These are phyloP conservation scores for Albophoma yamanashiensis DNA, from an alignment of 2,329 filamentous ascomycete species.

Conservation along the genomic window DNA sequence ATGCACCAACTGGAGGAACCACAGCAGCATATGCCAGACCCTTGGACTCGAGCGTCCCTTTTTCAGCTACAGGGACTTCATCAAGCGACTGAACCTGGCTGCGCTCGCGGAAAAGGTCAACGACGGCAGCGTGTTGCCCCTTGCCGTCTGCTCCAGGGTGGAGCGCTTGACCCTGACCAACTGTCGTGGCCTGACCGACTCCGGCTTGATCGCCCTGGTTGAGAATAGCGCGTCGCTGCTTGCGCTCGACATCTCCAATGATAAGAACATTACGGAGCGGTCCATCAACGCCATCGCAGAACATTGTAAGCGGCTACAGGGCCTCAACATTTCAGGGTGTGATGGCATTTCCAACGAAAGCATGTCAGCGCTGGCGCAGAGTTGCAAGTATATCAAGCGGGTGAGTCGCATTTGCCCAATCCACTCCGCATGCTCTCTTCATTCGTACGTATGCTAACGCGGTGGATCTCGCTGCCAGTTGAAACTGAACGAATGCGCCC, in stretches of 20 bases:
- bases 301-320: conserved; percentile 78
- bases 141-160: conserved; percentile 77
- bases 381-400: conserved; percentile 77
- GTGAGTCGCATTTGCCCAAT: conserved; percentile 35
- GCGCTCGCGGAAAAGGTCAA: conserved; percentile 64
- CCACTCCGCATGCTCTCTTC: background rate
- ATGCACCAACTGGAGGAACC: conserved; percentile 77
- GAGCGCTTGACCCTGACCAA: conserved; percentile 89
- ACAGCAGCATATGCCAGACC: conserved; percentile 70
- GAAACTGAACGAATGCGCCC: conserved; percentile 87
- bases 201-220: conserved; percentile 70
- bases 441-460: background rate
- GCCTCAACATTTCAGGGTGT: conserved; percentile 86
- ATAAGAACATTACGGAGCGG: conserved; percentile 73
- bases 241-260: conserved; percentile 79
- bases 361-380: conserved; percentile 68
- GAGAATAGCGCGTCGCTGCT: conserved; percentile 70
- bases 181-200: conserved; percentile 76
- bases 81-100: conserved; percentile 86
- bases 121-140: conserved; percentile 78
- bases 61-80: conserved; percentile 82
- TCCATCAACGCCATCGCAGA: conserved; percentile 69
- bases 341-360: conserved; percentile 77
- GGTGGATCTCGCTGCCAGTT: conserved; percentile 39
- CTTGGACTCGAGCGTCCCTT: conserved; percentile 63